These are phyloP conservation scores for Nemania diffusa DNA, from an alignment of 2,329 filamentous ascomycete species.

Conservation along the genomic window DNA sequence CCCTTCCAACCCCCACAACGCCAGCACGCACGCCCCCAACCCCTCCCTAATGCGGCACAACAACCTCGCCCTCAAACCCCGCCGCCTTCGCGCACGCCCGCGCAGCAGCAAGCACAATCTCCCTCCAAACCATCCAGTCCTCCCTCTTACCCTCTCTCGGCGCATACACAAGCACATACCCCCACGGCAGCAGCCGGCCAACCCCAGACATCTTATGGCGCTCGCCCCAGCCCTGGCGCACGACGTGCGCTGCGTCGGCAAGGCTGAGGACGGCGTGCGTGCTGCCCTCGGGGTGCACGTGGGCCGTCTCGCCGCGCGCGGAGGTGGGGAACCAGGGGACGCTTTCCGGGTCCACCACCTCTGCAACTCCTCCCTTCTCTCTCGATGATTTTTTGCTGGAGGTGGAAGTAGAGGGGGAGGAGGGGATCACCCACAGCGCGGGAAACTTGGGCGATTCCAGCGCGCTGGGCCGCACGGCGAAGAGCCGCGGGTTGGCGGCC, in stretches of 20 bases:
- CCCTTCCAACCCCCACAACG: background rate
- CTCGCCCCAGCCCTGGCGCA: constrained; percentile 54
- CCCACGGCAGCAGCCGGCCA: constrained; percentile 45
- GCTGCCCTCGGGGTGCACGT: constrained; percentile 55
- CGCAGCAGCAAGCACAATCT: constrained; percentile 39
- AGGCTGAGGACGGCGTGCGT: constrained; percentile 53
- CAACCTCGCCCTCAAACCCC: constrained; percentile 37
- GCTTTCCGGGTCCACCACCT: background rate
- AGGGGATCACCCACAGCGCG: constrained; percentile 45
- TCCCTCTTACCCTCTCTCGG: constrained; percentile 49
- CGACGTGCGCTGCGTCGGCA: constrained; percentile 51
- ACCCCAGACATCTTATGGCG: constrained; percentile 52
- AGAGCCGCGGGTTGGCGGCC: constrained; percentile 44
- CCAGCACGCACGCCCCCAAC: background rate
- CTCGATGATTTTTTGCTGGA: background rate
- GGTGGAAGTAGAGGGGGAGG: background rate
- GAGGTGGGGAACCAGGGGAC: constrained; percentile 32
- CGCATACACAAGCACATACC: constrained; percentile 55
- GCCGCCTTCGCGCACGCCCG: constrained; percentile 37
- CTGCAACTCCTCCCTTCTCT: background rate
- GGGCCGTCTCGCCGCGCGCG: constrained; percentile 50
- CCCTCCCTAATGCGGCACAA: constrained; percentile 30
- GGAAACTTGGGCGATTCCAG: constrained; percentile 49
- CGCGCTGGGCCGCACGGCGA: constrained; percentile 44
- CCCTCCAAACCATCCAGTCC: constrained; percentile 50